A percentile compares a stretch with the other conserved stretches of the same genome.
Conservation (phyloP, 495 filamentous ascomycete species). For the Mytilinidion resinicola region DNA sequence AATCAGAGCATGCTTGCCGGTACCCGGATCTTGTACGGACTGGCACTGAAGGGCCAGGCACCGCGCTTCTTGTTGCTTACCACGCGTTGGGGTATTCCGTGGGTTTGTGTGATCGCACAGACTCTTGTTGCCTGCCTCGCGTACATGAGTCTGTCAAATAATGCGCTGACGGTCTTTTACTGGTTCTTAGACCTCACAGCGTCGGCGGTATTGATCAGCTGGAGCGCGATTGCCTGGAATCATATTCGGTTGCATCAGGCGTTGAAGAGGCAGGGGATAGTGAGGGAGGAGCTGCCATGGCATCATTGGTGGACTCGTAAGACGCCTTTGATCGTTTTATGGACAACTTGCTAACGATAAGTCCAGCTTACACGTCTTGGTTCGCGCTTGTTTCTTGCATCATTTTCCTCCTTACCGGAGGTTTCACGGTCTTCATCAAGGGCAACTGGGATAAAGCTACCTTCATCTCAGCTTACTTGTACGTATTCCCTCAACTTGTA, state of each 20-base stretch:
- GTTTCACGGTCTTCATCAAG: slow-evolving; percentile 44
- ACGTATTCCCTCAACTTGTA: too few relatives aligned
- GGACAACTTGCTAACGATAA: too few relatives aligned
- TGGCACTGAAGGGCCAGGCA: slow-evolving; percentile 22
- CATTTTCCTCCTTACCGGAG: slow-evolving; percentile 43
- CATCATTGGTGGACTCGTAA: slow-evolving; percentile 38
- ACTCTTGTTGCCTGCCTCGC: slow-evolving; percentile 50
- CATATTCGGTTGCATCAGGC: slow-evolving; percentile 43
- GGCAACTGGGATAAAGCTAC: slow-evolving; percentile 43
- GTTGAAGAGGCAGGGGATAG: slow-evolving; percentile 41
- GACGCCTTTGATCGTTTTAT: too few relatives aligned
- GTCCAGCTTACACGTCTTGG: slow-evolving; percentile 31
- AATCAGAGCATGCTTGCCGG: background rate
- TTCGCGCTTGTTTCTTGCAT: slow-evolving; percentile 42
- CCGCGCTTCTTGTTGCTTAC: slow-evolving; percentile 53
- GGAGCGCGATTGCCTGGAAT: slow-evolving; percentile 44
- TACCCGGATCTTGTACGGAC: background rate
- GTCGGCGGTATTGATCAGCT: slow-evolving; percentile 50
- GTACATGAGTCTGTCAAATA: slow-evolving; percentile 52
- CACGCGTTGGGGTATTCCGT: slow-evolving; percentile 56
- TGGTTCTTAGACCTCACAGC: slow-evolving; percentile 56
- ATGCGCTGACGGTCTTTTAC: slow-evolving; percentile 54
- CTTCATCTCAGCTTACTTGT: slow-evolving; percentile 48
- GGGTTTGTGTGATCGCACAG: slow-evolving; percentile 50
- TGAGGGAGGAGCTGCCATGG: slow-evolving; percentile 38